Percentiles rank a stretch among this genome's conserved stretches.
These are phyloP conservation scores for Schwanniomyces polymorphus DNA, from an alignment of 805 yeast species.

Conservation along the genomic window DNA sequence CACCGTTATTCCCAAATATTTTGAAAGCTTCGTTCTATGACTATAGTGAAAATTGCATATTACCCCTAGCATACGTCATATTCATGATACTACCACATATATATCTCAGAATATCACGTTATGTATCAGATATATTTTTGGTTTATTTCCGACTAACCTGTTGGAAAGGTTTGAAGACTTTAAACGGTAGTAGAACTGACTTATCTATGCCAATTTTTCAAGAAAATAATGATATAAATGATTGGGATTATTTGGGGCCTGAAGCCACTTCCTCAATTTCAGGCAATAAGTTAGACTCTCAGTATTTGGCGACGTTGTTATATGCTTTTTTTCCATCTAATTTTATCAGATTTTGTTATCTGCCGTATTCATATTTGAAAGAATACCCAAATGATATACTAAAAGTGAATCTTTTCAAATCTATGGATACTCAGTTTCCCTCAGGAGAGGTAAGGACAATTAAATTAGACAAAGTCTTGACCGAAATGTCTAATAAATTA, in stretches of 20 bases:
- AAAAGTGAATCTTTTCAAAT: constrained; percentile 7
- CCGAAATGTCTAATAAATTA: constrained; percentile 19
- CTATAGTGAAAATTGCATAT: constrained; percentile 36
- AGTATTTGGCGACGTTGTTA: constrained; percentile 45
- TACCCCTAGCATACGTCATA: constrained; percentile 29
- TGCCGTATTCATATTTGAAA: constrained; percentile 36
- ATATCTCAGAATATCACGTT: constrained; percentile 27
- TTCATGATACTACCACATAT: constrained; percentile 45
- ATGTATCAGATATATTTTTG: constrained; percentile 43
- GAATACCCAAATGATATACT: constrained; percentile 13
- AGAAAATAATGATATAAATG: constrained; percentile 3
- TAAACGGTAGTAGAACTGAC: constrained; percentile 9
- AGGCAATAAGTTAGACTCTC: constrained; percentile 21
- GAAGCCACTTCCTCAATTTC: constrained; percentile 15
- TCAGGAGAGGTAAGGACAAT: background rate
- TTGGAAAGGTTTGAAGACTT: constrained; percentile 20
- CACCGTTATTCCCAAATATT: constrained; percentile 37
- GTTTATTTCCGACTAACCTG: constrained; percentile 41
- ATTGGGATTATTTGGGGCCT: constrained; percentile 19
- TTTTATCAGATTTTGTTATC: constrained; percentile 40
- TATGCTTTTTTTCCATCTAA: constrained; percentile 61
- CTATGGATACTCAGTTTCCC: background rate
- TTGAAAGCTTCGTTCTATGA: constrained; percentile 43
- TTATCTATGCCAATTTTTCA: constrained; percentile 5
- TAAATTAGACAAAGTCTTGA: constrained; percentile 4